Evolutionary conservation across 2,329 filamentous ascomycete genomes (phyloP).

Genomic region (Penicillium sp.): DNA sequence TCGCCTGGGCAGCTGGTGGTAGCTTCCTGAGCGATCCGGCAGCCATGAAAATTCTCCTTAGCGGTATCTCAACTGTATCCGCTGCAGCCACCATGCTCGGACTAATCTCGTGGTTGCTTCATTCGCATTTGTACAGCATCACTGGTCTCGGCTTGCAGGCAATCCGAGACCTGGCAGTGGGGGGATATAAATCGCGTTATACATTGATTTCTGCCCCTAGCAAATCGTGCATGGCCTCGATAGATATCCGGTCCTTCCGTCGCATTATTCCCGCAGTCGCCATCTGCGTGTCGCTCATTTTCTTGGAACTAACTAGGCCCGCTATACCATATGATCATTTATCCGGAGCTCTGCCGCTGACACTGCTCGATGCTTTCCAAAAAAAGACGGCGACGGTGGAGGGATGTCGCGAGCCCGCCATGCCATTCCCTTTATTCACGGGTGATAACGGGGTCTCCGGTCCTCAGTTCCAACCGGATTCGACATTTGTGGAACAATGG

Average conservation of each 20-base stretch:
- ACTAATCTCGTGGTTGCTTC: conserved; percentile 28
- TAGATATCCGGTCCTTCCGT: conserved; percentile 22
- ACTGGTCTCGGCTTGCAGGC: conserved; percentile 24
- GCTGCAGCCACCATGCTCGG: conserved; percentile 27
- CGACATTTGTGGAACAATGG: conserved; percentile 18
- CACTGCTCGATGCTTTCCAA: conserved; percentile 32
- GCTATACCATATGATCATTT: conserved; percentile 39
- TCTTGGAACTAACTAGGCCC: conserved; percentile 31
- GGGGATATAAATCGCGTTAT: conserved; percentile 18
- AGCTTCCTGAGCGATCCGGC: conserved; percentile 38
- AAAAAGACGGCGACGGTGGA: conserved; percentile 21
- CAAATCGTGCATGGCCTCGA: conserved; percentile 19
- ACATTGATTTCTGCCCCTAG: conserved; percentile 19
- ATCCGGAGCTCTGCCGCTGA: conserved; percentile 36
- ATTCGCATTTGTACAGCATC: conserved; percentile 30
- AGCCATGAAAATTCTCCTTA: conserved; percentile 39
- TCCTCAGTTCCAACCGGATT: conserved; percentile 11
- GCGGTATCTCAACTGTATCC: conserved; percentile 32
- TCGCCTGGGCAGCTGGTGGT: conserved; percentile 38
- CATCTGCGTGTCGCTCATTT: conserved; percentile 28
- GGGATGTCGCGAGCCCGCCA: conserved; percentile 24
- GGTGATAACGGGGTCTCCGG: neutral
- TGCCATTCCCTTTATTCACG: conserved; percentile 27
- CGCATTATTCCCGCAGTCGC: conserved; percentile 18
- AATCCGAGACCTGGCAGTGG: conserved; percentile 17